phyloP scores from a whole-genome alignment of 2,329 filamentous ascomycete species.

The Beauveria rudraprayagi region DNA sequence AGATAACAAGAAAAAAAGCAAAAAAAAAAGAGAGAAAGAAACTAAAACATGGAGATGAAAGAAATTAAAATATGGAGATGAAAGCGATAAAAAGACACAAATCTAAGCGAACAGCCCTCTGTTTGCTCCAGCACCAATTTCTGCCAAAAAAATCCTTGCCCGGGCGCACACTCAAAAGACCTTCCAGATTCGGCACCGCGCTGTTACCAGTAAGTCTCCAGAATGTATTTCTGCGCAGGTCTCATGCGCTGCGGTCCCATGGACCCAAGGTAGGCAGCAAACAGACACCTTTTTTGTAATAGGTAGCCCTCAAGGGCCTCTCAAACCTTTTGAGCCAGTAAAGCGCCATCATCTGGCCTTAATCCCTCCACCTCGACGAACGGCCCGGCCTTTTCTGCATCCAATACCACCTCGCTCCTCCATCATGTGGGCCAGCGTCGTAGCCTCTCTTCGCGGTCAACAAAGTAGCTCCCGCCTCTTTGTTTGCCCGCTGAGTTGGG shows the following conservation, averaged over 20 bases:
- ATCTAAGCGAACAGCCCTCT: too few species aligned
- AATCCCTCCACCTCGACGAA: background rate
- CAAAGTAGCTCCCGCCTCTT: background rate
- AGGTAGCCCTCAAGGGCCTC: background rate
- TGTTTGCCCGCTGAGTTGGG: background rate
- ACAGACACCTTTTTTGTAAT: background rate
- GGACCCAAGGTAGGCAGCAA: background rate
- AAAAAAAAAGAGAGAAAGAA: too few species aligned
- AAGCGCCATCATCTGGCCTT: background rate
- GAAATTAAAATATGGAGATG: too few species aligned
- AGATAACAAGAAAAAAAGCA: too few species aligned
- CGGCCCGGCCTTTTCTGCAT: background rate
- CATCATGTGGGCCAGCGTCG: conserved; percentile 6
- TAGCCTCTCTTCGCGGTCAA: background rate
- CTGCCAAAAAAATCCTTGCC: too few species aligned
- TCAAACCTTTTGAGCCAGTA: background rate
- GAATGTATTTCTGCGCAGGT: background rate
- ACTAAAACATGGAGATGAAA: too few species aligned
- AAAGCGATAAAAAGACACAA: too few species aligned
- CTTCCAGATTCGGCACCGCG: background rate
- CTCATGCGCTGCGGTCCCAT: conserved; percentile 5
- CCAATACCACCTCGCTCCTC: conserved; percentile 8
- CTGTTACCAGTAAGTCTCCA: background rate
- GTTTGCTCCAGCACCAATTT: too few species aligned
- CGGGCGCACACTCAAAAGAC: background rate